These are phyloP conservation scores for Silene uniflora DNA, from an alignment of 148 eudicot species.

Conservation along the genomic window DNA sequence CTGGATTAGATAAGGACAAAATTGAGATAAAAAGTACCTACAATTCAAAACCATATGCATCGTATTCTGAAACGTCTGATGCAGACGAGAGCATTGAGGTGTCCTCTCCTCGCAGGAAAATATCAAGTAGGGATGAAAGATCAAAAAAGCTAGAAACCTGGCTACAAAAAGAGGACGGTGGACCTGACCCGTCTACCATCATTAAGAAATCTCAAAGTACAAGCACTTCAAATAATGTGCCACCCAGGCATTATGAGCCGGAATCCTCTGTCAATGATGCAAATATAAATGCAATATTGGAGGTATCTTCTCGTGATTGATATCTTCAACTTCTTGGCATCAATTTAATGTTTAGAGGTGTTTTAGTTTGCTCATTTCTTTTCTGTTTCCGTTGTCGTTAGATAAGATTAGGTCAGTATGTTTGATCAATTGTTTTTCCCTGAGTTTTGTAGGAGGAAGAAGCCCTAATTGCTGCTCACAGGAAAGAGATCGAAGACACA, in stretches of 20 bases:
- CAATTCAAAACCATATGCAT: conserved; percentile 42
- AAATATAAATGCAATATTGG: conserved; percentile 74
- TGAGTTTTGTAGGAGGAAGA: conserved; percentile 78
- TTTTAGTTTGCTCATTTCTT: background rate
- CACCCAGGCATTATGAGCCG: conserved; percentile 47
- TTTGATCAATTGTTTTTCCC: background rate
- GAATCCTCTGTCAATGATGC: conserved; percentile 57
- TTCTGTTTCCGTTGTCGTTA: background rate
- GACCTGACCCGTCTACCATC: conserved; percentile 46
- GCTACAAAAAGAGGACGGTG: conserved; percentile 56
- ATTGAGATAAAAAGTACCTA: conserved; percentile 43
- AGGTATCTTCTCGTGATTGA: conserved; percentile 44
- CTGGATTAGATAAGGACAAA: conserved; percentile 34
- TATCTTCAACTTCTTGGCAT: background rate
- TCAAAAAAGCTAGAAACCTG: conserved; percentile 60
- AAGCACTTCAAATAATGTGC: conserved; percentile 37
- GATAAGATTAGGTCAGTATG: background rate
- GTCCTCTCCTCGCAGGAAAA: conserved; percentile 90
- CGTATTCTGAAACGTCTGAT: conserved; percentile 45
- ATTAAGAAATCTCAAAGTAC: conserved; percentile 47
- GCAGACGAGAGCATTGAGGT: conserved; percentile 66
- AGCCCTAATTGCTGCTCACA: conserved; percentile 87
- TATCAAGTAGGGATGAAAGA: conserved; percentile 68
- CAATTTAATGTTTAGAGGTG: conserved; percentile 2
- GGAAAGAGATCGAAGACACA: conserved; percentile 98